Percentiles rank a stretch among this genome's conserved stretches.
These are phyloP conservation scores for Flaveria robusta DNA, from an alignment of 129 eudicot species.

Conservation along the genomic window DNA sequence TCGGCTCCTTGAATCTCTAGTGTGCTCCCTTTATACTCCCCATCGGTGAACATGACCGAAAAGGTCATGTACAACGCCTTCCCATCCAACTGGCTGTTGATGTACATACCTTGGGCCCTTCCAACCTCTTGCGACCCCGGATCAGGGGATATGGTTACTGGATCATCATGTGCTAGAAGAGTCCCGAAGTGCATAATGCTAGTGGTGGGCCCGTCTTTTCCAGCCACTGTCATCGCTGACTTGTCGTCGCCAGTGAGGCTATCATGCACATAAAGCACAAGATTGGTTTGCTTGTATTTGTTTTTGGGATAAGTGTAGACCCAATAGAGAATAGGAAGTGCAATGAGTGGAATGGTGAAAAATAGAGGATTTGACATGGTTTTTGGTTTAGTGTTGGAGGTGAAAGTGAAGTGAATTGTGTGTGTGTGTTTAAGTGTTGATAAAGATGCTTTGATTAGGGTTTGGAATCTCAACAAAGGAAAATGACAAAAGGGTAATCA, in stretches of 20 bases:
- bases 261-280: constrained; percentile 58
- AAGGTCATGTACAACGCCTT: constrained; percentile 50
- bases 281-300: constrained; percentile 47
- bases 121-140: constrained; percentile 48
- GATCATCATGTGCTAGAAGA: constrained; percentile 46
- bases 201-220: constrained; percentile 49
- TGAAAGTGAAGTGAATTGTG: not conserved
- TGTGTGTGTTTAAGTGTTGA: constrained; percentile 1
- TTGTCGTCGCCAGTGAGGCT: constrained; percentile 45
- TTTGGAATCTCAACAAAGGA: not conserved
- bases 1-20: constrained; percentile 68
- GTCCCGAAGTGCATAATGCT: constrained; percentile 56
- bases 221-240: constrained; percentile 52
- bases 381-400: not conserved
- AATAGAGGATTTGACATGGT: constrained; percentile 46
- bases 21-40: constrained; percentile 54
- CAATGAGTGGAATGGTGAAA: constrained; percentile 45
- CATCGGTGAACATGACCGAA: constrained; percentile 52
- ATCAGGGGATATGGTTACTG: constrained; percentile 46
- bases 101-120: constrained; percentile 61
- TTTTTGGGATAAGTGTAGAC: constrained; percentile 29
- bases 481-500: constrained; percentile 7
- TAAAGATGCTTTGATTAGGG: constrained; percentile 4
- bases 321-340: constrained; percentile 53
- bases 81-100: constrained; percentile 60